Evolutionary conservation across 352 stramenopile genomes (phyloP), one percentile per base, ranked within the genome.

Genomic region (Phytopythium boreale): DNA sequence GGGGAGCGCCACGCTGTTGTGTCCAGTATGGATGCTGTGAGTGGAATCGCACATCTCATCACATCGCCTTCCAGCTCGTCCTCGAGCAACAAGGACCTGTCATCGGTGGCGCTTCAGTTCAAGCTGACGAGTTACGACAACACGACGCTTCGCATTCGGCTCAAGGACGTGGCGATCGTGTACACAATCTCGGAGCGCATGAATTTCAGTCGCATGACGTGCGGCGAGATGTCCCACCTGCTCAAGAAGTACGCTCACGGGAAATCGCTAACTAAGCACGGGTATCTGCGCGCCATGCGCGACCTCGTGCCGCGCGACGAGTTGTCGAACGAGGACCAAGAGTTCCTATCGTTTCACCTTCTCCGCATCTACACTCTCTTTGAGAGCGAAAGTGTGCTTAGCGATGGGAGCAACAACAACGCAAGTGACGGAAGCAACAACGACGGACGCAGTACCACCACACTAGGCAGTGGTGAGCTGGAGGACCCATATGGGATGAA

Each of bases 101-200:
- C 82, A 1, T 88, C 84, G 4, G 75, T 96, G 26, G 87, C 84
- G 20, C 62, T 96, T 17, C 85, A 94, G 53, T 96, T 96, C 70
- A 93, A 93, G 61, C 66, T 96, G n/a, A 96, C 83, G 12, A 92
- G 72, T 51, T 95, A 90, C 62, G 87, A 95, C 64, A 90, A 88
- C 57, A 92, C 79, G 22, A 79, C 76, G 4, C 66, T 96, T 29
- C 81, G 83, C 12, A 94, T 96, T 67, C 85, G 87, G 6, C 63
- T 96, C 19, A 92, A 93, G 57, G 87, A 96, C 51, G 85, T 96
- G 0, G 87, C 87, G 0, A 92, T 93, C 49, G 84, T 96, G 20
- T 96, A 93, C 68, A 96, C 85, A 8, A 92, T 96, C 37, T 88
- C 87, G 0, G 87, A 96, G 57, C 83, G 85, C 37, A 88, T 96